Evolutionary conservation across 257 asterid species (phyloP).

Genomic region (Handroanthus guayacan): DNA sequence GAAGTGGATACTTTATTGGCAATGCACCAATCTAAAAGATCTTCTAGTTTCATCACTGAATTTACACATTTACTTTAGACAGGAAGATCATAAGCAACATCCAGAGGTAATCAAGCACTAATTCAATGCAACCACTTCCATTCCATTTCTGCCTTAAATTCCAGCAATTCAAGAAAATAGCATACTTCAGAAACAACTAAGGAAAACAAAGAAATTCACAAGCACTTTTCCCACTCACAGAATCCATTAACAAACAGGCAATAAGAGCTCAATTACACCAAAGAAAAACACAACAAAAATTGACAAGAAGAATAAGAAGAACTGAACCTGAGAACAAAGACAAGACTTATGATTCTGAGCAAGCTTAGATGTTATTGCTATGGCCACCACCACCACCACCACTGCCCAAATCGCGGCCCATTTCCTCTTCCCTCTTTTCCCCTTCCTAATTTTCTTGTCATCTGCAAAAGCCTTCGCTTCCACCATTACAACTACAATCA

Average conservation of each 20-base stretch:
- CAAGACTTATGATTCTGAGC: conserved; percentile 62
- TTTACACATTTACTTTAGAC: background rate
- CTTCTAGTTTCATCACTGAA: conserved; percentile 12
- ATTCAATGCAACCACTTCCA: conserved; percentile 3
- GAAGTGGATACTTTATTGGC: background rate
- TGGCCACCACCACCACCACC: conserved; percentile 58
- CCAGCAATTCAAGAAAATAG: conserved; percentile 23
- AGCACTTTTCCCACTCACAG: background rate
- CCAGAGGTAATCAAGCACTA: background rate
- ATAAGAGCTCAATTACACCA: conserved; percentile 19
- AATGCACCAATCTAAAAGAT: background rate
- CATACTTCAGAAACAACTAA: conserved; percentile 10
- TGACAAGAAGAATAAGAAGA: background rate
- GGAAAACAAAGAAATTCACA: background rate
- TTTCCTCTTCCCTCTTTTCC: conserved; percentile 46
- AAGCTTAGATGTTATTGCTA: conserved; percentile 48
- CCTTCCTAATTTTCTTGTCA: conserved; percentile 37
- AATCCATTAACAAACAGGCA: conserved; percentile 8
- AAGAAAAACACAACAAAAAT: background rate
- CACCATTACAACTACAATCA: conserved; percentile 58
- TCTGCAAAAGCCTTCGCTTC: conserved; percentile 57
- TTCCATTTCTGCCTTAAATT: conserved; percentile 2
- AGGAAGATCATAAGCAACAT: background rate
- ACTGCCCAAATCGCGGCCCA: conserved; percentile 61
- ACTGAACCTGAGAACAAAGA: conserved; percentile 72